Percentiles rank a stretch among this genome's conserved stretches.
Conservation (phyloP, 2,329 filamentous ascomycete genomes). For the Penicillium sp. region DNA sequence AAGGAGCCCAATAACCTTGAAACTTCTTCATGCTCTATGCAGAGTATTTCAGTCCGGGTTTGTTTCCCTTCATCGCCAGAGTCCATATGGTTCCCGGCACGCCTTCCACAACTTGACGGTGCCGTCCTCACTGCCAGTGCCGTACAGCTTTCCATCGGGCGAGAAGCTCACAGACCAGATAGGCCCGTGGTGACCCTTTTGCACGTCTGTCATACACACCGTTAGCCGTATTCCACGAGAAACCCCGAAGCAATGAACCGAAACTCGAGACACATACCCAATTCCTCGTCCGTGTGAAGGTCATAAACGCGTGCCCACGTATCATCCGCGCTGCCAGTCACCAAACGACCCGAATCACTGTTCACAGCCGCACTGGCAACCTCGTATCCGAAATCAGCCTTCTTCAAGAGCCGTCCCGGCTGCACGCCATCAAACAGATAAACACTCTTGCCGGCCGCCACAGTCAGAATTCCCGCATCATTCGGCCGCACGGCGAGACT, state of each 20-base stretch:
- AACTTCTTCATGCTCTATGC: not conserved
- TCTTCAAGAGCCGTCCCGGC: conserved; percentile 73
- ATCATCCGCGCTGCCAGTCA: conserved; percentile 87
- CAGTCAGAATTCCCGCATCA: conserved; percentile 74
- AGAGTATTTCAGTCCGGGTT: not conserved
- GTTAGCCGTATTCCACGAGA: conserved; percentile 9
- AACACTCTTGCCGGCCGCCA: conserved; percentile 90
- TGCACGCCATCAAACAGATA: conserved; percentile 84
- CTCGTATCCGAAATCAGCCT: conserved; percentile 76
- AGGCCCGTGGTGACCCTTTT: conserved; percentile 95
- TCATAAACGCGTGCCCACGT: conserved; percentile 97
- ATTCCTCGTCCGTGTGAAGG: conserved; percentile 78
- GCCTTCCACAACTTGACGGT: conserved; percentile 91
- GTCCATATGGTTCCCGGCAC: conserved; percentile 64
- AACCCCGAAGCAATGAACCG: too few species aligned
- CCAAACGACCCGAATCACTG: conserved; percentile 74
- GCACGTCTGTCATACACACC: conserved; percentile 63
- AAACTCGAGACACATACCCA: conserved; percentile 54
- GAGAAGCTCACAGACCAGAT: conserved; percentile 97
- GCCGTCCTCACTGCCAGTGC: conserved; percentile 93
- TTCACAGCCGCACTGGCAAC: conserved; percentile 91
- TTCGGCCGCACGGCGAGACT: conserved; percentile 62
- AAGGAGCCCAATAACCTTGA: not conserved
- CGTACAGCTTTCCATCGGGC: conserved; percentile 93
- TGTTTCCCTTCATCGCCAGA: conserved; percentile 57